Evolutionary conservation across 768 basidiomycete species (phyloP).

Genomic region (Filobasidium wieringae): DNA sequence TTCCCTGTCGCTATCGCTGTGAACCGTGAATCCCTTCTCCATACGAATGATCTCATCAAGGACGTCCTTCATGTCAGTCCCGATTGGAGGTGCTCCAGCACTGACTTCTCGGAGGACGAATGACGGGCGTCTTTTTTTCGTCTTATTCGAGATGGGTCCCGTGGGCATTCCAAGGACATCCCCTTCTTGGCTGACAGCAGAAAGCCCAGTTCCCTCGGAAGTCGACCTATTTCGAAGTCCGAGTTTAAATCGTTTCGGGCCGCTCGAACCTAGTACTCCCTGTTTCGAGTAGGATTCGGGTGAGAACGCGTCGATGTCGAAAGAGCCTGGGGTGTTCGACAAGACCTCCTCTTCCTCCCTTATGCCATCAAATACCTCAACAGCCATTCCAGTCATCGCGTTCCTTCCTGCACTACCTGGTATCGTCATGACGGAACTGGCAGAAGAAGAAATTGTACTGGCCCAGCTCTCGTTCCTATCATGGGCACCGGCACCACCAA

Average conservation of each 20-base stretch:
- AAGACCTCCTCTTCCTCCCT: background rate
- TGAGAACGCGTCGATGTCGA: background rate
- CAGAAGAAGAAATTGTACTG: no score
- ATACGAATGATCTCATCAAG: conserved; percentile 37
- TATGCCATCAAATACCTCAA: background rate
- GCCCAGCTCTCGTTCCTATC: conserved; percentile 5
- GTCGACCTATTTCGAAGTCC: background rate
- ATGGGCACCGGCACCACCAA: conserved; percentile 16
- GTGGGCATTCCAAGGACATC: background rate
- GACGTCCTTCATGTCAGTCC: conserved; percentile 36
- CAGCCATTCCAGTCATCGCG: no score
- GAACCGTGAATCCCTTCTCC: conserved; percentile 31
- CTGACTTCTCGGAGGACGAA: background rate
- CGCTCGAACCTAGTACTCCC: background rate
- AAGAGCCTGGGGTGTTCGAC: background rate
- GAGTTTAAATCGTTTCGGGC: background rate
- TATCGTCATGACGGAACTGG: no score
- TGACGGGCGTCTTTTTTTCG: conserved; percentile 1
- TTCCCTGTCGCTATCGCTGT: conserved; percentile 18
- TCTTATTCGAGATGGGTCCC: background rate
- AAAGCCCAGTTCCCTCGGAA: background rate
- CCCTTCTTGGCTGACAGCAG: conserved; percentile 2
- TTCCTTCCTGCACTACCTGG: no score
- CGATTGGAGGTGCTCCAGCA: conserved; percentile 15
- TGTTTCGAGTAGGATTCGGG: background rate